These are phyloP conservation scores for Solanum pennellii DNA, from an alignment of 257 asterid species.

Conservation along the genomic window DNA sequence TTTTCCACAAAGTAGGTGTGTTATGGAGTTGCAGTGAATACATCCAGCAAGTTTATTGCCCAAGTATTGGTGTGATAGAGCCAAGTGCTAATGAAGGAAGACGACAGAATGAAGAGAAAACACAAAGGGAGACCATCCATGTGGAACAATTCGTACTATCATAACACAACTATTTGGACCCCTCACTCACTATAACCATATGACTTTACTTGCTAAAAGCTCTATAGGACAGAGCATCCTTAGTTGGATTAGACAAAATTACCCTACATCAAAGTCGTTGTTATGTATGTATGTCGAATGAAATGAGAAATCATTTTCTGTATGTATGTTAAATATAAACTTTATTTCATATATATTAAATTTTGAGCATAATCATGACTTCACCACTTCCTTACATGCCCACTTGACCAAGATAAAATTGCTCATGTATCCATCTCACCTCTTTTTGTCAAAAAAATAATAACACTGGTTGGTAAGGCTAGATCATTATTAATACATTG, in stretches of 20 bases:
- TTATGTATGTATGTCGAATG: neutral
- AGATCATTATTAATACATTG: neutral
- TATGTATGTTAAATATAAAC: neutral
- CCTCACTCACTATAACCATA: neutral
- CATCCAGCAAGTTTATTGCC: neutral
- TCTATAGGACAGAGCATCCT: neutral
- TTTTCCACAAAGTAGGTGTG: neutral
- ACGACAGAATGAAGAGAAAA: constrained; percentile 3
- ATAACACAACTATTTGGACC: constrained; percentile 4
- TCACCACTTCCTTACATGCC: neutral
- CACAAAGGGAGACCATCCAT: constrained; percentile 31
- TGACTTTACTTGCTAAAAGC: neutral
- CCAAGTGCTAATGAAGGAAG: constrained; percentile 1
- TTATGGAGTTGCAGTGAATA: neutral
- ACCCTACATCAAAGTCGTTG: neutral
- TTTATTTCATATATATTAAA: neutral
- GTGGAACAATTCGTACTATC: constrained; percentile 19
- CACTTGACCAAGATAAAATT: neutral
- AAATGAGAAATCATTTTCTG: neutral
- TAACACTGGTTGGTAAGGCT: too few relatives aligned
- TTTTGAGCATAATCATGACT: neutral
- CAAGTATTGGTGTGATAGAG: neutral
- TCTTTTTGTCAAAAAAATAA: neutral
- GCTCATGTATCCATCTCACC: neutral
- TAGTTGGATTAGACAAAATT: constrained; percentile 5